These are phyloP conservation scores for Globisporangium recalcitrans DNA, from an alignment of 352 stramenopile genomes.

Conservation along the genomic window DNA sequence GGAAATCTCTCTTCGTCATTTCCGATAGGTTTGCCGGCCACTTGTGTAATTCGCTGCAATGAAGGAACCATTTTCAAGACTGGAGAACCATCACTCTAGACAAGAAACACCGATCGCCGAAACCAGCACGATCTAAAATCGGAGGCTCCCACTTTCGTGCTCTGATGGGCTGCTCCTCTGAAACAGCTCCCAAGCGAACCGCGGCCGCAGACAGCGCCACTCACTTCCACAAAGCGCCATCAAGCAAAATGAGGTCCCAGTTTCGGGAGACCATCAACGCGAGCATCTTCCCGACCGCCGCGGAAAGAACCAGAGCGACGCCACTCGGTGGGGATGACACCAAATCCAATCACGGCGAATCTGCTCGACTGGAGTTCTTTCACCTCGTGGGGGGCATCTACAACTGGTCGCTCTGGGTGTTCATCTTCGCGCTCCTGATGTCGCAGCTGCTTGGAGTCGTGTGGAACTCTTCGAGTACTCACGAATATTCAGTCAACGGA, in stretches of 20 bases:
- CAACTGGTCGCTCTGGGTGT: conserved; percentile 17
- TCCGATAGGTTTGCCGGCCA: background rate
- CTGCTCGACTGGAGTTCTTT: background rate
- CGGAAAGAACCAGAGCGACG: background rate
- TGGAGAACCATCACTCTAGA: background rate
- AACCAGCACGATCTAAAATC: background rate
- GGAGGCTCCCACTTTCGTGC: background rate
- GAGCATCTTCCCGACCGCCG: background rate
- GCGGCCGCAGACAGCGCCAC: background rate
- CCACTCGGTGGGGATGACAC: background rate
- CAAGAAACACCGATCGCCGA: background rate
- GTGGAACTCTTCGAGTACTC: conserved; percentile 16
- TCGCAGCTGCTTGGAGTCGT: conserved; percentile 15
- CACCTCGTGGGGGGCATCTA: conserved; percentile 4
- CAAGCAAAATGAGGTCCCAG: background rate
- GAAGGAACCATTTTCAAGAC: background rate
- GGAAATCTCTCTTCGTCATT: conserved; percentile 1
- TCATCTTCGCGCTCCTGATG: conserved; percentile 11
- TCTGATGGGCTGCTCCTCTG: background rate
- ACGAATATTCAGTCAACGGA: background rate
- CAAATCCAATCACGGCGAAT: background rate
- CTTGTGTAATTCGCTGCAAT: background rate
- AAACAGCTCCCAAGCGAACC: background rate
- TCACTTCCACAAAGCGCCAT: background rate
- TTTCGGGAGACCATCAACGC: conserved; percentile 3